phyloP scores from a whole-genome alignment of 2,329 filamentous ascomycete species.

The Talaromyces funiculosus region DNA sequence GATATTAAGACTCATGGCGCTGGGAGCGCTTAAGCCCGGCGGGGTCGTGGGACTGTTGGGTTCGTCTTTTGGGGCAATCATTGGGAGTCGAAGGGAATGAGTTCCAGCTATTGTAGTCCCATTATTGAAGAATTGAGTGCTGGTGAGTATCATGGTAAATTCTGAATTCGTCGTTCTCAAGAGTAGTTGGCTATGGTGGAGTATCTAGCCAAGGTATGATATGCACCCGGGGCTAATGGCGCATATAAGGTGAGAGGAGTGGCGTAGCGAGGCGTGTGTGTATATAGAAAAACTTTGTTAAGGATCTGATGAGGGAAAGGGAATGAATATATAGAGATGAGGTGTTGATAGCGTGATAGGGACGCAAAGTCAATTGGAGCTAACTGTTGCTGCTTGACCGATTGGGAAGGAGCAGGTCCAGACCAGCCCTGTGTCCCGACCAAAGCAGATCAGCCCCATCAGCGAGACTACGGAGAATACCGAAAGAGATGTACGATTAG shows the following conservation, averaged over 20 bases:
- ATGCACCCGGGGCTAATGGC: background rate
- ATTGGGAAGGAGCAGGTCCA: constrained; percentile 3
- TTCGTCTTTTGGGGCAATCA: constrained; percentile 43
- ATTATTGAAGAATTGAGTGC: constrained; percentile 33
- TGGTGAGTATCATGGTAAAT: constrained; percentile 29
- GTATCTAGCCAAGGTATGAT: background rate
- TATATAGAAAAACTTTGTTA: background rate
- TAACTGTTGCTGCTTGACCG: constrained; percentile 2
- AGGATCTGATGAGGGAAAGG: background rate
- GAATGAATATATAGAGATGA: constrained; percentile 1
- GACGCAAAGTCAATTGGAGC: constrained; percentile 10
- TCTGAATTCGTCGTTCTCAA: background rate
- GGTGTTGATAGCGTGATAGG: background rate
- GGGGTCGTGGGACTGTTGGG: constrained; percentile 26
- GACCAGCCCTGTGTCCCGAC: background rate
- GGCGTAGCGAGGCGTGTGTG: background rate
- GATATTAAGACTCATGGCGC: constrained; percentile 25
- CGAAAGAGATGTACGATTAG: constrained; percentile 5
- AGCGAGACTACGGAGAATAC: constrained; percentile 8
- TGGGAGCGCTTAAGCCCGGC: constrained; percentile 26
- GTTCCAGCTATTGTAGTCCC: constrained; percentile 33
- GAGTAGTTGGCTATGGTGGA: background rate
- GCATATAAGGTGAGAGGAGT: background rate
- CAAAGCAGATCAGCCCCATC: constrained; percentile 10
- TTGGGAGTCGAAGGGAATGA: constrained; percentile 34